Percentiles rank a stretch among this genome's conserved stretches.
phyloP scores from a whole-genome alignment of 1,284 basidiomycete genomes.

The Trametes versicolor region DNA sequence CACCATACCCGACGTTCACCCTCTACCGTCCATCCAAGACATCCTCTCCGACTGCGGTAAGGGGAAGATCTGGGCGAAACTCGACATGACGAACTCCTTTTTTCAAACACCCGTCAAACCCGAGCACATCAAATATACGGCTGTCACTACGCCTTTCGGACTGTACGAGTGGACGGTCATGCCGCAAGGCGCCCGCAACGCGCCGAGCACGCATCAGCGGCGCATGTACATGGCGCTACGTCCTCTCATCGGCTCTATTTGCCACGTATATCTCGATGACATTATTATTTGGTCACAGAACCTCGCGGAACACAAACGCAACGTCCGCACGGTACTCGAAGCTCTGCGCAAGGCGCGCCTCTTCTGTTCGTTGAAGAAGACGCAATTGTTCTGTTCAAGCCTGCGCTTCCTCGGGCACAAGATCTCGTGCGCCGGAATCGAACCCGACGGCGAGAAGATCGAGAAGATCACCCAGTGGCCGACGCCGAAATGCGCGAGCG shows the following conservation, averaged over 20 bases:
- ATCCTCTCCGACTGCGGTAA: background rate
- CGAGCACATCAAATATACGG: background rate
- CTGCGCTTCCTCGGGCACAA: background rate
- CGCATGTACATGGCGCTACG: background rate
- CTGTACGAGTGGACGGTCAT: slow-evolving; percentile 1
- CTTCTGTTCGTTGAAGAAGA: background rate
- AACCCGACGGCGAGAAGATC: background rate
- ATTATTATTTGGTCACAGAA: background rate
- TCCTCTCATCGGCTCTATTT: background rate
- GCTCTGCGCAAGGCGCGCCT: background rate
- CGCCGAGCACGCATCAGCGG: background rate
- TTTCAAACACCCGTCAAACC: background rate
- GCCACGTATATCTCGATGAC: slow-evolving; percentile 1
- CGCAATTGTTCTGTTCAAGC: background rate
- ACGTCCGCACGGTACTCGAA: background rate
- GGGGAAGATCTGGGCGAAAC: background rate
- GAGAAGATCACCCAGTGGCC: background rate
- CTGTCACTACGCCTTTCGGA: background rate
- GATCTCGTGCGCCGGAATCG: background rate
- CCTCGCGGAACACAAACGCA: background rate
- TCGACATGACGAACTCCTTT: background rate
- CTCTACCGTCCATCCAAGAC: background rate
- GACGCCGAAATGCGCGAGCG: background rate
- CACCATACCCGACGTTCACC: background rate
- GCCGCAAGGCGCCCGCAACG: background rate